phyloP scores from a whole-genome alignment of 352 stramenopile genomes.

The Phytophthora macrochlamydospora region DNA sequence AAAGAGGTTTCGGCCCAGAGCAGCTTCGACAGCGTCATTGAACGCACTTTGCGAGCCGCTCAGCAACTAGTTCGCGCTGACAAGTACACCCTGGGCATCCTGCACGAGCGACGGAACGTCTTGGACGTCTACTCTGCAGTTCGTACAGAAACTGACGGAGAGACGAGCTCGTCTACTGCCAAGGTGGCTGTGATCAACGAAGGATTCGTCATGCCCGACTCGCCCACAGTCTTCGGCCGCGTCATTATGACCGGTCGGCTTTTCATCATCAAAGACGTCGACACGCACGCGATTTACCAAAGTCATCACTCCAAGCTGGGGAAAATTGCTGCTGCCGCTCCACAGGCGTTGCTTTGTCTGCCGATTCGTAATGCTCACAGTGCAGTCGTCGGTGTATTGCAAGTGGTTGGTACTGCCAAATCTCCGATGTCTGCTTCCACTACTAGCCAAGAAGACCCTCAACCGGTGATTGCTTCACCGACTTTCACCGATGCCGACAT shows the following conservation, averaged over 20 bases:
- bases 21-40: slow-evolving; percentile 62
- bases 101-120: slow-evolving; percentile 64
- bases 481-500: slow-evolving; percentile 54
- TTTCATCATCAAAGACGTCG: slow-evolving; percentile 60
- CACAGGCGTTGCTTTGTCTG: slow-evolving; percentile 60
- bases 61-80: slow-evolving; percentile 62
- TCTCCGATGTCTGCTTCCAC: slow-evolving; percentile 10
- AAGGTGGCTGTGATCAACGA: slow-evolving; percentile 48
- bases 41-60: slow-evolving; percentile 51
- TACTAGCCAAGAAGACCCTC: not conserved
- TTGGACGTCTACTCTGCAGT: slow-evolving; percentile 57
- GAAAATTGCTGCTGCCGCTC: slow-evolving; percentile 20
- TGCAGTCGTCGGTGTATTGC: slow-evolving; percentile 60
- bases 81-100: slow-evolving; percentile 67
- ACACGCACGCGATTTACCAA: slow-evolving; percentile 65
- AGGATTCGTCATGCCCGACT: slow-evolving; percentile 61
- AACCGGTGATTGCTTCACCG: not conserved
- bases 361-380: slow-evolving; percentile 72
- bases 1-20: slow-evolving; percentile 68
- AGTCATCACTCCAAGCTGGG: slow-evolving; percentile 33
- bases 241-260: slow-evolving; percentile 69
- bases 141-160: not conserved
- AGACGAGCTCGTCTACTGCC: slow-evolving; percentile 12
- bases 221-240: slow-evolving; percentile 63
- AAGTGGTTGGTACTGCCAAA: slow-evolving; percentile 40